These are phyloP conservation scores for Moesziomyces parantarcticus DNA, from an alignment of 1,284 basidiomycete species.

Conservation along the genomic window DNA sequence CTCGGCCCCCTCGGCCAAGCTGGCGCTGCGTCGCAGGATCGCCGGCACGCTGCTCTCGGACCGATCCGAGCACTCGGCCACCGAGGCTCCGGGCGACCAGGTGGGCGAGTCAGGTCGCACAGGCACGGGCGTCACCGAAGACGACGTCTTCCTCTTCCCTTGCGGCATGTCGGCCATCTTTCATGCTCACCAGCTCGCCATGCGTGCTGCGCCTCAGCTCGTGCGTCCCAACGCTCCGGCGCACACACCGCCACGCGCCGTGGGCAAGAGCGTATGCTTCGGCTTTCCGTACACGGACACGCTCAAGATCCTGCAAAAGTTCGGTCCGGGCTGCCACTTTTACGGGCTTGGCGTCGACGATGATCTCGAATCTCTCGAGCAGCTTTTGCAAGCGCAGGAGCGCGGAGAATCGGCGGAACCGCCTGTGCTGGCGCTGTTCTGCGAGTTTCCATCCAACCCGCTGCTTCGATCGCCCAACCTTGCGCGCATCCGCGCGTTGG, in stretches of 20 bases:
- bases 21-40: constrained; percentile 85
- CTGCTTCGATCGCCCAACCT: constrained; percentile 86
- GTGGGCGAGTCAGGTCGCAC: constrained; percentile 44
- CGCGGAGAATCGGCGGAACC: constrained; percentile 63
- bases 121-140: constrained; percentile 71
- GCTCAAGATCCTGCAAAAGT: constrained; percentile 94
- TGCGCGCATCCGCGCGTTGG: constrained; percentile 79
- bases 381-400: constrained; percentile 73
- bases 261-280: constrained; percentile 58
- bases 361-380: constrained; percentile 81
- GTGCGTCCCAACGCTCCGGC: neutral
- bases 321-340: constrained; percentile 94
- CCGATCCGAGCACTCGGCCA: constrained; percentile 25
- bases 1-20: constrained; percentile 82
- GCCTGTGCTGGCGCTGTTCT: constrained; percentile 71
- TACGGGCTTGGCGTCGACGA: constrained; percentile 82
- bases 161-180: constrained; percentile 94
- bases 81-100: constrained; percentile 65
- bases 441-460: constrained; percentile 95
- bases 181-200: constrained; percentile 79
- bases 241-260: constrained; percentile 1
- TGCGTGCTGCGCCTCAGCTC: constrained; percentile 36
- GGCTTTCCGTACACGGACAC: constrained; percentile 98
- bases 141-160: constrained; percentile 88
- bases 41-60: constrained; percentile 78